Percentiles rank a stretch among this genome's conserved stretches.
Evolutionary conservation across 2,329 filamentous ascomycete genomes (phyloP).

Genomic region (Colletotrichum siamense): DNA sequence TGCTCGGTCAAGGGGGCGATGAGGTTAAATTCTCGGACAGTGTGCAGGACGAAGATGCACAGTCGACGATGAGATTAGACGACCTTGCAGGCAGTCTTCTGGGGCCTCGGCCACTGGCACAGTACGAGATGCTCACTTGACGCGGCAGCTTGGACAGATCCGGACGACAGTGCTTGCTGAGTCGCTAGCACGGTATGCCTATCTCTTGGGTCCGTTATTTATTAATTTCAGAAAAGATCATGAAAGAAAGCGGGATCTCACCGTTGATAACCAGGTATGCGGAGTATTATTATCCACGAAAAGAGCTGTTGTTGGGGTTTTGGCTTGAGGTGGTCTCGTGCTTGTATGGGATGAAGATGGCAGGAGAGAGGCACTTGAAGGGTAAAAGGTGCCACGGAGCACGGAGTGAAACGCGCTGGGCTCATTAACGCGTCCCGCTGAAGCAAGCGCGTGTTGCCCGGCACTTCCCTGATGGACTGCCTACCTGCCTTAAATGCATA

Average conservation of each 20-base stretch:
- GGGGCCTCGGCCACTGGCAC: not conserved
- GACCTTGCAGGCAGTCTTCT: not conserved
- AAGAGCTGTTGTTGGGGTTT: not conserved
- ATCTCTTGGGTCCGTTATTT: not conserved
- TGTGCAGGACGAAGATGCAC: not conserved
- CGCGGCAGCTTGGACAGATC: not conserved
- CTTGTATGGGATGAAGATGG: constrained; percentile 6
- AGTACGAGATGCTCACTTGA: not conserved
- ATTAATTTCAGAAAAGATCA: not conserved
- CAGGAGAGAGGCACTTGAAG: not conserved
- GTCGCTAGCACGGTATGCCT: constrained; percentile 11
- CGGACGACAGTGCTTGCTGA: not conserved
- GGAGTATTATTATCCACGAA: not conserved
- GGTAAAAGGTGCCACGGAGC: not conserved
- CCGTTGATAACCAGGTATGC: not conserved
- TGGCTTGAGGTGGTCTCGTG: not conserved
- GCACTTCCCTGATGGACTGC: not conserved
- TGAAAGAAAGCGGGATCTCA: not conserved
- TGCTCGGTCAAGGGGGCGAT: constrained; percentile 10
- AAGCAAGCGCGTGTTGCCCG: constrained; percentile 8
- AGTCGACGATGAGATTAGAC: not conserved
- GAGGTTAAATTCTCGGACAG: constrained; percentile 23
- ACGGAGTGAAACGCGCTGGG: constrained; percentile 19
- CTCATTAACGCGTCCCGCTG: constrained; percentile 18
- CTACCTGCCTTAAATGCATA: not conserved